A percentile compares a stretch with the other conserved stretches of the same genome.
These are phyloP conservation scores for Kluyveromyces nonfermentans DNA, from an alignment of 805 yeast genomes.

Conservation along the genomic window DNA sequence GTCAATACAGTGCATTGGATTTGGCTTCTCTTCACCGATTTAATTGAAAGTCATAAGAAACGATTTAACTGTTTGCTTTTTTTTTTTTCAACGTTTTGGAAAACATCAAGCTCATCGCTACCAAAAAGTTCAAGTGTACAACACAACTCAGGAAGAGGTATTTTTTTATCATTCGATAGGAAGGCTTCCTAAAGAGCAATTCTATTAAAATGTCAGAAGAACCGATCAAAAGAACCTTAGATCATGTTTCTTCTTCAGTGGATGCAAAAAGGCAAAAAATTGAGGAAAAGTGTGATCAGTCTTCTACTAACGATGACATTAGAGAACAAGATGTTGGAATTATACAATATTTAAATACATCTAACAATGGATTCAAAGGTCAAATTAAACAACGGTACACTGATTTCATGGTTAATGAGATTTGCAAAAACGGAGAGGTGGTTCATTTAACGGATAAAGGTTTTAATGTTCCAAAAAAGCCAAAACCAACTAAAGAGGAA, in stretches of 20 bases:
- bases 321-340: constrained; percentile 84
- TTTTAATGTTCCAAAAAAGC: constrained; percentile 42
- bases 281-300: constrained; percentile 3
- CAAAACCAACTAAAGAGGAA: constrained; percentile 35
- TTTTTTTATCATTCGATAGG: background rate
- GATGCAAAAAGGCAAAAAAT: constrained; percentile 13
- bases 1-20: background rate
- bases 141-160: too few species aligned
- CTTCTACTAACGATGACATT: constrained; percentile 32
- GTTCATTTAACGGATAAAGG: constrained; percentile 73
- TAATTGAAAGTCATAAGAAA: background rate
- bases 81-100: background rate
- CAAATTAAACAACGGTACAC: constrained; percentile 80
- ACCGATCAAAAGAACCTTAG: constrained; percentile 16
- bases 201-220: background rate
- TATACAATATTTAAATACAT: constrained; percentile 50
- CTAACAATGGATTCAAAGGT: constrained; percentile 61
- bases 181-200: background rate
- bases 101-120: background rate
- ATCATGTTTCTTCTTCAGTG: constrained; percentile 6
- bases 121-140: too few species aligned
- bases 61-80: background rate
- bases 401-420: constrained; percentile 90
- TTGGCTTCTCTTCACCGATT: background rate
- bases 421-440: constrained; percentile 57